Percentiles rank a stretch among this genome's conserved stretches.
phyloP scores from a whole-genome alignment of 2,329 filamentous ascomycete species.

The Epichloe amarillans region DNA sequence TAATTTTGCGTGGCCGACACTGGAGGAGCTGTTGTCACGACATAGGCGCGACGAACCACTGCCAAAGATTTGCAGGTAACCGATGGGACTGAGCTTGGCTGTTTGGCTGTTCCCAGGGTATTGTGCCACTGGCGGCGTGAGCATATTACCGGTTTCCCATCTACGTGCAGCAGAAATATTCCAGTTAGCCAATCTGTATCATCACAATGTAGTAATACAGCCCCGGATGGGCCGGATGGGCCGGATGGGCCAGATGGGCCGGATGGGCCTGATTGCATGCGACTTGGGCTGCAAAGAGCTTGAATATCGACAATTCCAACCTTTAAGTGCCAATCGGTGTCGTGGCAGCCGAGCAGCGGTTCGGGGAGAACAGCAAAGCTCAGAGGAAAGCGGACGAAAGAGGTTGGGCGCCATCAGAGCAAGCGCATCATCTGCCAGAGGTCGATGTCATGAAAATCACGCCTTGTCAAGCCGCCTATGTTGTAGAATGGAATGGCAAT shows the following conservation, averaged over 20 bases:
- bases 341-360: slow-evolving; percentile 14
- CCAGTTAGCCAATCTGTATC: slow-evolving; percentile 1
- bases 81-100: slow-evolving; percentile 15
- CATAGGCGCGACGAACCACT: slow-evolving; percentile 27
- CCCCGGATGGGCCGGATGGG: background rate
- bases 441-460: background rate
- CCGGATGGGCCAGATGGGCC: background rate
- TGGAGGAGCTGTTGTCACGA: slow-evolving; percentile 13
- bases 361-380: slow-evolving; percentile 15
- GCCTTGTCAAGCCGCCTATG: background rate
- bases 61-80: slow-evolving; percentile 19
- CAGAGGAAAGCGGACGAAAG: slow-evolving; percentile 20
- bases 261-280: background rate
- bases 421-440: slow-evolving; percentile 17
- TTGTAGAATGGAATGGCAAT: too few relatives aligned
- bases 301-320: slow-evolving; percentile 5
- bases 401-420: slow-evolving; percentile 21
- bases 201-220: background rate
- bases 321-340: slow-evolving; percentile 12
- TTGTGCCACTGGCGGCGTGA: slow-evolving; percentile 26
- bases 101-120: slow-evolving; percentile 17
- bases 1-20: slow-evolving; percentile 17
- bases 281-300: background rate
- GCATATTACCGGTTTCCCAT: slow-evolving; percentile 10
- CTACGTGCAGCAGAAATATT: background rate